Evolutionary conservation across 2,329 filamentous ascomycete genomes (phyloP).

Genomic region (Eutypella sp.): DNA sequence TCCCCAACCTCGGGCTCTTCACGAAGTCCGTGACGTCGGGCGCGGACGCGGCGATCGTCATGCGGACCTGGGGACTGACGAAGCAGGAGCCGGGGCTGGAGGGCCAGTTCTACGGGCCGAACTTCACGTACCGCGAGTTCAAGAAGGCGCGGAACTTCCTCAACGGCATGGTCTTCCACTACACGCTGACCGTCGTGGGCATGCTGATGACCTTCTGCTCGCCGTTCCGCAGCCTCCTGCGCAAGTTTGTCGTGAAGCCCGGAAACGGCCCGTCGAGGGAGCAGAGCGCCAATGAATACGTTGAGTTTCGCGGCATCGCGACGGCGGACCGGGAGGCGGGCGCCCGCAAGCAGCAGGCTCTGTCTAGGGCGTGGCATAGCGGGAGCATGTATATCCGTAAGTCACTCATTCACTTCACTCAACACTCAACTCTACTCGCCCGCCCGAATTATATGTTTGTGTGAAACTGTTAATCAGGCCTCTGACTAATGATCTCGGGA

Average conservation of each 20-base stretch:
- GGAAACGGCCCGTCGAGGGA: constrained; percentile 52
- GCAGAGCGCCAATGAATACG: constrained; percentile 49
- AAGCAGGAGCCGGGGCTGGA: constrained; percentile 38
- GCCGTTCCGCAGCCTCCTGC: constrained; percentile 40
- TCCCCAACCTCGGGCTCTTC: constrained; percentile 50
- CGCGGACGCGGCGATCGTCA: constrained; percentile 51
- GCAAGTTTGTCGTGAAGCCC: constrained; percentile 43
- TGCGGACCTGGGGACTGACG: constrained; percentile 59
- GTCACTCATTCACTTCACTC: no score
- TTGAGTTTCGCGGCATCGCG: constrained; percentile 61
- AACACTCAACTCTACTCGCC: no score
- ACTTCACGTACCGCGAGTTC: constrained; percentile 55
- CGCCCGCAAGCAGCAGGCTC: constrained; percentile 46
- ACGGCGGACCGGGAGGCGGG: constrained; percentile 45
- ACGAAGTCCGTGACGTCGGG: constrained; percentile 46
- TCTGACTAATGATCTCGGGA: no score
- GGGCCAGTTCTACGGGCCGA: constrained; percentile 52
- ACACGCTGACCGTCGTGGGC: constrained; percentile 37
- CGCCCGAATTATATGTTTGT: no score
- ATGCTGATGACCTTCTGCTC: constrained; percentile 40
- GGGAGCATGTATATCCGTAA: constrained; percentile 63
- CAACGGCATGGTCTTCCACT: constrained; percentile 45
- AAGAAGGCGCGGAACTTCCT: constrained; percentile 45
- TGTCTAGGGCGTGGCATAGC: constrained; percentile 48
- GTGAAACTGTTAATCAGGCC: no score